Evolutionary conservation across 495 filamentous ascomycete species (phyloP), one percentile per base, ranked within the genome.

Genomic region (Thermothielavioides terrestris): DNA sequence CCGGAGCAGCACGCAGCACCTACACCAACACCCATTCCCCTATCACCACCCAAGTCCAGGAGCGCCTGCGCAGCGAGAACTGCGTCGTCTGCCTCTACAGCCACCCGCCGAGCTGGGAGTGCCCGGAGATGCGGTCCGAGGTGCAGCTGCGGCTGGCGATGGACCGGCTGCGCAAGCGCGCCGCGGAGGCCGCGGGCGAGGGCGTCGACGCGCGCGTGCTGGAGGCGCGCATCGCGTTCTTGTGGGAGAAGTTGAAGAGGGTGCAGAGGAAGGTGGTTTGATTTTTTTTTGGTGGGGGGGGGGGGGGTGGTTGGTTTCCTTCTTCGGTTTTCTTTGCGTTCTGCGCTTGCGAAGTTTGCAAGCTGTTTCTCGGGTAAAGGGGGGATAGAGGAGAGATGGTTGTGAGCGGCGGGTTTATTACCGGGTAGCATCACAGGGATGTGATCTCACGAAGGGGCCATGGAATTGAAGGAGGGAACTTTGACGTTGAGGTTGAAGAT

Each of bases 61-160:
- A 12, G 20, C 25, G 11, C 6, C 14, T 26, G 14, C 0, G 10
- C 15, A 31, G 27, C 50, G 6, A 39, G 36, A 54, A 26, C 22
- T 72, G 69, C 50, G 20, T 65, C 10, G 54, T 71, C 3, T 73
- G 69, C 31, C 49, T 17, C 8, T 53, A 36, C 53, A 26, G 27
- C 31, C 68, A 73, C 47, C 49, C 60, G 4, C 20, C 21, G 7
- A 42, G 26, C 11, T 50, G 52, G 35, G 42, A 53, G 10, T 73
- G 69, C 31, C 52, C 68, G 6, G 59, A 70, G 53, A 56, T 66
- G 37, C 46, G 35, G 37, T 61, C 52, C 1, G 61, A 68, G 37
- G 46, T 59, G 10, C 55, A 52, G 8, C 20, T 73, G 30, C 32
- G 62, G 22, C 18, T 64, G 18, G 57, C 54, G 6, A 38, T 64